phyloP scores from a whole-genome alignment of 177 flowering plant species.

The Vitis hybrid region DNA sequence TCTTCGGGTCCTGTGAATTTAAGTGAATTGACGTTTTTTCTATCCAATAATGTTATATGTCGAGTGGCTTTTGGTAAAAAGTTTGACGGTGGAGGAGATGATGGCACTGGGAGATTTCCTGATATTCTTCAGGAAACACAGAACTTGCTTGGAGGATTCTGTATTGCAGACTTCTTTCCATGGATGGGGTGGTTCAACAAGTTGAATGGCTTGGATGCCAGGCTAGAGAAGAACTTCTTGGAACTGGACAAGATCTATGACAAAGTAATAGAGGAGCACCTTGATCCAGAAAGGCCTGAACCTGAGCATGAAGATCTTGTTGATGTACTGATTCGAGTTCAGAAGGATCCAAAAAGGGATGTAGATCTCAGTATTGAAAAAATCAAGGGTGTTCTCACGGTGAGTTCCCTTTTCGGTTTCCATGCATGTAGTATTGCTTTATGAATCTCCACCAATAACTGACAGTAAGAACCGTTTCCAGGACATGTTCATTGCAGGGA shows the following conservation, averaged over 20 bases:
- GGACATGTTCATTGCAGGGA: conserved; percentile 36
- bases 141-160: conserved; percentile 14
- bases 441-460: no score
- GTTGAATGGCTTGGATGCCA: conserved; percentile 26
- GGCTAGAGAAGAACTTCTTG: conserved; percentile 15
- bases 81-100: conserved; percentile 7
- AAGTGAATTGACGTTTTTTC: conserved; percentile 22
- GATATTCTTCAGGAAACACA: conserved; percentile 16
- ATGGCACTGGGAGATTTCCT: conserved; percentile 9
- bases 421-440: no score
- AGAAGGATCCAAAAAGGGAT: conserved; percentile 17
- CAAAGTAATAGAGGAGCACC: conserved; percentile 17
- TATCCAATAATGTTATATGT: conserved; percentile 25
- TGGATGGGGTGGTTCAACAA: conserved; percentile 32
- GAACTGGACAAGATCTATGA: conserved; percentile 19
- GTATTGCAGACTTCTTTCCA: conserved; percentile 31
- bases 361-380: conserved; percentile 9
- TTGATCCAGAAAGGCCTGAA: conserved; percentile 13
- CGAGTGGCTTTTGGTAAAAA: conserved; percentile 34
- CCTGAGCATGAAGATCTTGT: conserved; percentile 27
- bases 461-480: neutral
- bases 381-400: conserved; percentile 25
- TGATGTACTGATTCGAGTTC: conserved; percentile 30
- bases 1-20: conserved; percentile 22
- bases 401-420: conserved; percentile 6